Evolutionary conservation across 371 early-diverging fungal genomes (phyloP).

Genomic region (Spraguea lophii): DNA sequence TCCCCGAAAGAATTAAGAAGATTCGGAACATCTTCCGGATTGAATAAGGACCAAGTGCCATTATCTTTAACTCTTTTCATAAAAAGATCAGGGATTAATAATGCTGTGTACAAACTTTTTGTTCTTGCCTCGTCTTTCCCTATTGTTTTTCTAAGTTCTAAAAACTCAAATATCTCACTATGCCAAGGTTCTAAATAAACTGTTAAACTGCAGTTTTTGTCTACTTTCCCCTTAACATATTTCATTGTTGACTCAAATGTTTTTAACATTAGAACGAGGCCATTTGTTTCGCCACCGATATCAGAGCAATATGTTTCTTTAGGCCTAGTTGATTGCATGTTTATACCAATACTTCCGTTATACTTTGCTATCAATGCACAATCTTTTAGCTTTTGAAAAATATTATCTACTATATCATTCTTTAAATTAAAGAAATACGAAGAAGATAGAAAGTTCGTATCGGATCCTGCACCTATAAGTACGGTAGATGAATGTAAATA

Average conservation of each 20-base stretch:
- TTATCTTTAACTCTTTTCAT: slow-evolving; percentile 44
- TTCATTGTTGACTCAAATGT: slow-evolving; percentile 39
- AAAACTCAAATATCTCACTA: slow-evolving; percentile 39
- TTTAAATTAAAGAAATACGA: slow-evolving; percentile 37
- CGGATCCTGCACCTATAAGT: slow-evolving; percentile 34
- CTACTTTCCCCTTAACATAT: slow-evolving; percentile 42
- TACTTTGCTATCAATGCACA: slow-evolving; percentile 41
- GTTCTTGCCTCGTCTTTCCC: slow-evolving; percentile 42
- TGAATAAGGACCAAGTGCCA: slow-evolving; percentile 42
- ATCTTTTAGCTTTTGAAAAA: slow-evolving; percentile 36
- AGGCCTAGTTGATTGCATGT: slow-evolving; percentile 33
- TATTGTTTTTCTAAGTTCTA: slow-evolving; percentile 43
- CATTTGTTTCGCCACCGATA: slow-evolving; percentile 40
- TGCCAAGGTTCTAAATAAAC: slow-evolving; percentile 46
- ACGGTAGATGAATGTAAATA: slow-evolving; percentile 44
- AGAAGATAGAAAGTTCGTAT: slow-evolving; percentile 34
- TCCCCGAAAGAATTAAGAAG: slow-evolving; percentile 39
- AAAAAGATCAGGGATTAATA: slow-evolving; percentile 44
- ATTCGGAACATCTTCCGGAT: slow-evolving; percentile 33
- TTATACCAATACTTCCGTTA: slow-evolving; percentile 42
- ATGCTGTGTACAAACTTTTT: slow-evolving; percentile 35
- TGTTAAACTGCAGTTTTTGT: slow-evolving; percentile 35
- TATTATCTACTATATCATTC: slow-evolving; percentile 39
- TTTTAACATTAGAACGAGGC: slow-evolving; percentile 40
- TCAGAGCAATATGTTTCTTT: slow-evolving; percentile 21